phyloP scores from a whole-genome alignment of 148 eudicot genomes.

The Fagopyrum esculentum region DNA sequence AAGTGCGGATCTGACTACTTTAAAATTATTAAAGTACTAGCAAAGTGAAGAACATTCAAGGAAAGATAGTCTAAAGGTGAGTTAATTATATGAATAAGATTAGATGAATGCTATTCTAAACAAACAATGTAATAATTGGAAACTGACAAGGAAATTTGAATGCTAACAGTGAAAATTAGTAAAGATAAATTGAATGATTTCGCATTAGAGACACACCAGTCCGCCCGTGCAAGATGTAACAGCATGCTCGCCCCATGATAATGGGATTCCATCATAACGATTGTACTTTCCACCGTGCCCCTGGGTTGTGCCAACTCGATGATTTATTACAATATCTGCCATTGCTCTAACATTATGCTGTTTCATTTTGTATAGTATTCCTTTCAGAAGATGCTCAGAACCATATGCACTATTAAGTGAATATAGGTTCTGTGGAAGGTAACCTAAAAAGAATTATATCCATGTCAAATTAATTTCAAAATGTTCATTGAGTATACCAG shows the following conservation, averaged over 20 bases:
- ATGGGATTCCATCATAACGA: slow-evolving; percentile 85
- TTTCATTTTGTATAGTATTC: slow-evolving; percentile 68
- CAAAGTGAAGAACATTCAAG: not conserved
- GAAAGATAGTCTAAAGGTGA: not conserved
- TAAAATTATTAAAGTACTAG: not conserved
- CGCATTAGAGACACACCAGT: slow-evolving; percentile 28
- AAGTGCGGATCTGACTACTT: not conserved
- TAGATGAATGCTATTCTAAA: not conserved
- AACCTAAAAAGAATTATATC: slow-evolving; percentile 39
- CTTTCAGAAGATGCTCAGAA: slow-evolving; percentile 56
- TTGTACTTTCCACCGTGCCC: slow-evolving; percentile 83
- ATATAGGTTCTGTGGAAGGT: slow-evolving; percentile 88
- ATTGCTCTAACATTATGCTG: slow-evolving; percentile 73
- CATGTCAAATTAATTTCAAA: not conserved
- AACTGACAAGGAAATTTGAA: not conserved
- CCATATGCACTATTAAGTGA: slow-evolving; percentile 86
- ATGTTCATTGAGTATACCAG: not conserved
- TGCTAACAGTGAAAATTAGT: not conserved
- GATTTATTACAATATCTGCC: slow-evolving; percentile 96
- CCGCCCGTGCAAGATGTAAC: slow-evolving; percentile 94
- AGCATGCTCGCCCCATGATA: slow-evolving; percentile 89
- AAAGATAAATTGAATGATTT: not conserved
- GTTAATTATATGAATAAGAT: no score
- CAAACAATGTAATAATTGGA: not conserved
- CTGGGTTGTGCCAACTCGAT: slow-evolving; percentile 70